Evolutionary conservation across 768 basidiomycete genomes (phyloP).

Genomic region (Suillus ampliporus): DNA sequence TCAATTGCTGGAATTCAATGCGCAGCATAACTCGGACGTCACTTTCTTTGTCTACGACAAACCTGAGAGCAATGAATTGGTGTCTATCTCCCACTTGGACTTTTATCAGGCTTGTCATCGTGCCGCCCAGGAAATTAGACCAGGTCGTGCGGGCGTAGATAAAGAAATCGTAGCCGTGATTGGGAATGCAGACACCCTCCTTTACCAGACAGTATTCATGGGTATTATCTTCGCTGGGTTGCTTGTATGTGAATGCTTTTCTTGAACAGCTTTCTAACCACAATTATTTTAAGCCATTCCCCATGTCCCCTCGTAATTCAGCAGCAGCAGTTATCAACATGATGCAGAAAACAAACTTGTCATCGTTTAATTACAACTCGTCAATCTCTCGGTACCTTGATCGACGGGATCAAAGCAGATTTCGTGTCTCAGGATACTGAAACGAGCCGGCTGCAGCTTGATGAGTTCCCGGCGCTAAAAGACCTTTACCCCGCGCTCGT

Average conservation of each 20-base stretch:
- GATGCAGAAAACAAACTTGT: constrained; percentile 44
- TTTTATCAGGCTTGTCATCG: constrained; percentile 52
- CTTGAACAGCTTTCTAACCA: not conserved
- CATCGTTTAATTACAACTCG: constrained; percentile 44
- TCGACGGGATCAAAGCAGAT: constrained; percentile 33
- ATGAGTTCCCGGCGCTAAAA: constrained; percentile 20
- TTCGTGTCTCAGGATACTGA: constrained; percentile 12
- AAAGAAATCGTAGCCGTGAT: constrained; percentile 44
- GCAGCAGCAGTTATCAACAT: constrained; percentile 39
- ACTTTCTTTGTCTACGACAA: constrained; percentile 36
- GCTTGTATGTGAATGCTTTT: constrained; percentile 31
- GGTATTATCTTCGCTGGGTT: constrained; percentile 45
- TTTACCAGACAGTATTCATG: constrained; percentile 48
- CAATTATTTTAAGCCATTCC: constrained; percentile 36
- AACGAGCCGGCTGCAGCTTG: constrained; percentile 16
- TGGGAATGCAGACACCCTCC: constrained; percentile 43
- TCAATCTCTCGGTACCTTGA: constrained; percentile 33
- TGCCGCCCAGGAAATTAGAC: constrained; percentile 45
- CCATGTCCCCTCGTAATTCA: constrained; percentile 45
- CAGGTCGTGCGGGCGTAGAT: constrained; percentile 36
- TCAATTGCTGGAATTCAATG: constrained; percentile 42
- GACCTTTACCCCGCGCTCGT: constrained; percentile 18
- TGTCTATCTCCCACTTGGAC: constrained; percentile 45
- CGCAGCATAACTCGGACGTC: constrained; percentile 37
- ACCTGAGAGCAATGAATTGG: constrained; percentile 19